Conservation (phyloP, 768 basidiomycete species). For the Tremella fuciformis region DNA sequence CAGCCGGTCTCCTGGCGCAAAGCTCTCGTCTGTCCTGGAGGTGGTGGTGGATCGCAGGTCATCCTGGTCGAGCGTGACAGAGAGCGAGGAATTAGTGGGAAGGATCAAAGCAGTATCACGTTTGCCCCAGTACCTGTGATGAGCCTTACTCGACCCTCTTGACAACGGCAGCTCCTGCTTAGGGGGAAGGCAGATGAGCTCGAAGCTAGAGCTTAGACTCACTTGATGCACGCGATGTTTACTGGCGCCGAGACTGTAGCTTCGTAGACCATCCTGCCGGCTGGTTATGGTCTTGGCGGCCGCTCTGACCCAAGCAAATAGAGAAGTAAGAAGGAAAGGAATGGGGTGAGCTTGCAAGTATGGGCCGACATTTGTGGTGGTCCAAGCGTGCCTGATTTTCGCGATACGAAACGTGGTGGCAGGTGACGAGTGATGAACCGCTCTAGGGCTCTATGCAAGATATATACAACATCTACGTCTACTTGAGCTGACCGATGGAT, state of each 20-base stretch:
- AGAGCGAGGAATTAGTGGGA: conserved; percentile 97
- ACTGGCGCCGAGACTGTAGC: conserved; percentile 91
- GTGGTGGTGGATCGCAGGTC: conserved; percentile 92
- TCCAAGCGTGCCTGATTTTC: no score
- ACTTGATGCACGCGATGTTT: conserved; percentile 99
- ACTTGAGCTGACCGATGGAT: no score
- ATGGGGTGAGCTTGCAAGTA: no score
- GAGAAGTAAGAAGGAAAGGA: no score
- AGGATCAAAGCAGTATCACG: conserved; percentile 91
- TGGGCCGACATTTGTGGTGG: no score
- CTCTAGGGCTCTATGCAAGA: not conserved
- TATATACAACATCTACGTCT: not conserved
- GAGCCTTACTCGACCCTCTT: conserved; percentile 1
- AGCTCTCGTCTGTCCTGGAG: conserved; percentile 74
- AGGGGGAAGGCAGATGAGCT: not conserved
- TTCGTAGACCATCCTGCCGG: conserved; percentile 57
- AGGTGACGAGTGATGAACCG: not conserved
- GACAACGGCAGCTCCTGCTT: not conserved
- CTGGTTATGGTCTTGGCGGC: not conserved
- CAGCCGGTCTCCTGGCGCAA: conserved; percentile 66
- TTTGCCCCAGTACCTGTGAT: conserved; percentile 92
- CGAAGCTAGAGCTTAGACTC: conserved; percentile 30
- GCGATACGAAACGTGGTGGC: no score
- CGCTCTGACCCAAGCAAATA: not conserved
- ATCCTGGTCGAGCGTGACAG: conserved; percentile 94